These are phyloP conservation scores for Ascoidea rubescens DNA, from an alignment of 805 yeast genomes.

Conservation along the genomic window DNA sequence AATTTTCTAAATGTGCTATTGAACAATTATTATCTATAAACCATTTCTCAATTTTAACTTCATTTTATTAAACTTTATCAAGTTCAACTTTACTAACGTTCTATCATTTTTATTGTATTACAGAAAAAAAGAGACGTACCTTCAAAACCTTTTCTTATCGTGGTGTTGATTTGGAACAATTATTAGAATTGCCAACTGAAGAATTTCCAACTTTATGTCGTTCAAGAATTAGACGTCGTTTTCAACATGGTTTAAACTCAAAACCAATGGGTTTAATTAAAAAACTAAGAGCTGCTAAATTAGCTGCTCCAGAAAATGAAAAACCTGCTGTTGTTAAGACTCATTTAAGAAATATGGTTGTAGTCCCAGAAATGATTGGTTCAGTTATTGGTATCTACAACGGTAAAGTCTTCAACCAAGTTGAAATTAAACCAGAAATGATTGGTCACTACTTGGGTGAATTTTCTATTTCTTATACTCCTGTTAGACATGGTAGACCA, in stretches of 20 bases:
- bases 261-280: conserved; percentile 93
- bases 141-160: conserved; percentile 97
- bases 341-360: conserved; percentile 97
- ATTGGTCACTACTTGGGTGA: conserved; percentile 99
- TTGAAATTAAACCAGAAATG: conserved; percentile 99
- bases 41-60: no score
- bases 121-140: conserved; percentile 70
- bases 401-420: conserved; percentile 99
- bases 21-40: no score
- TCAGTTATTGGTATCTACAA: conserved; percentile 98
- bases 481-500: conserved; percentile 99
- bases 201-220: conserved; percentile 93
- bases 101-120: conserved; percentile 11
- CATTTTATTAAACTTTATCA: no score
- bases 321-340: conserved; percentile 98
- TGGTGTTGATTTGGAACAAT: conserved; percentile 94
- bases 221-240: conserved; percentile 99
- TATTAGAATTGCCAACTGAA: conserved; percentile 88
- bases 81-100: conserved; percentile 14
- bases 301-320: conserved; percentile 80
- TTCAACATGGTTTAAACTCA: conserved; percentile 91
- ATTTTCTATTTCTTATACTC: conserved; percentile 98
- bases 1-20: no score
- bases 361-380: conserved; percentile 99
- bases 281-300: conserved; percentile 96